Percentiles rank a stretch among this genome's conserved stretches.
These are phyloP conservation scores for Arthroderma sp. DNA, from an alignment of 2,329 filamentous ascomycete genomes.

Conservation along the genomic window DNA sequence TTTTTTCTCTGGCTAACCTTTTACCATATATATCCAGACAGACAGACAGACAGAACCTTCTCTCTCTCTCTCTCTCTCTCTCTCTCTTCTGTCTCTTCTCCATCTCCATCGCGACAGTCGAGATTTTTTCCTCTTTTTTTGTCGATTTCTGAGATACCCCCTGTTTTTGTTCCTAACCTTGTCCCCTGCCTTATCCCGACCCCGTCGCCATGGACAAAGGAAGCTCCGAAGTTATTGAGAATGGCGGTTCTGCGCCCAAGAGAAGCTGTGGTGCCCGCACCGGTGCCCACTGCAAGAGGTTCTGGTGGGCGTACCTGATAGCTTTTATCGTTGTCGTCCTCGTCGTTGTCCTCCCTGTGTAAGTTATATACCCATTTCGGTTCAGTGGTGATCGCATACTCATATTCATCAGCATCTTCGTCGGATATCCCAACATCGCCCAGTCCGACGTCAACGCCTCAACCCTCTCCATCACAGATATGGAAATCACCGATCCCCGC, in stretches of 20 bases:
- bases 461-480: constrained; percentile 36
- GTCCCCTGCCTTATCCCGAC: neutral
- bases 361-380: constrained; percentile 19
- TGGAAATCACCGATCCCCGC: constrained; percentile 39
- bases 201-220: constrained; percentile 7
- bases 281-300: constrained; percentile 28
- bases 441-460: constrained; percentile 42
- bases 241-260: constrained; percentile 7
- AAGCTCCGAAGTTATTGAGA: constrained; percentile 4
- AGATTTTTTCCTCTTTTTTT: neutral
- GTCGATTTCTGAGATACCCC: neutral
- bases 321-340: constrained; percentile 39
- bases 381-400: neutral
- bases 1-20: neutral
- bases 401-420: constrained; percentile 33
- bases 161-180: no score
- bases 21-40: neutral
- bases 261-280: constrained; percentile 17
- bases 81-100: constrained; percentile 1
- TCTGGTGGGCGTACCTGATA: constrained; percentile 43
- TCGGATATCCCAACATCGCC: constrained; percentile 46
- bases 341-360: constrained; percentile 44
- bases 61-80: neutral
- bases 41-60: neutral
- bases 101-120: neutral